Conservation (phyloP, 495 filamentous ascomycete genomes). For the Penicillium flavigenum region DNA sequence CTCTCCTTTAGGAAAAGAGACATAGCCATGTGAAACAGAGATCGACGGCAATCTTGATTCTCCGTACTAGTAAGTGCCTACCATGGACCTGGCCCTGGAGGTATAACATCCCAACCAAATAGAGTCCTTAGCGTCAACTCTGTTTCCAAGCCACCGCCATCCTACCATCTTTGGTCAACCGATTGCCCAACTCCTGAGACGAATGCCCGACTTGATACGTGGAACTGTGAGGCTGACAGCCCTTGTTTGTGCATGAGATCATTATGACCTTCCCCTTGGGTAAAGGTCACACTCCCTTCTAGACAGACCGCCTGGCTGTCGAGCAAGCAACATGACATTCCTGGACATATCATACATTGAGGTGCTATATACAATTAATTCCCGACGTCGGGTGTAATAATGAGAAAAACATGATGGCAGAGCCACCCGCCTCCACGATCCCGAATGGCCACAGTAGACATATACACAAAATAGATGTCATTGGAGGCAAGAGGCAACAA, state of each 20-base stretch:
- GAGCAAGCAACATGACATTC: background rate
- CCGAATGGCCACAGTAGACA: background rate
- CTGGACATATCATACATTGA: background rate
- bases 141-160: constrained; percentile 20
- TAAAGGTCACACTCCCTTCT: background rate
- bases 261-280: constrained; percentile 16
- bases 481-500: constrained; percentile 9
- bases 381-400: constrained; percentile 14
- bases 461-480: constrained; percentile 24
- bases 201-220: constrained; percentile 1
- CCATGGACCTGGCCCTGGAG: background rate
- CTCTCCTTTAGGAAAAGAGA: too few relatives aligned
- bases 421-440: constrained; percentile 13
- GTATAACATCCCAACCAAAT: constrained; percentile 4
- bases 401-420: constrained; percentile 29
- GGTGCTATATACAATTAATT: background rate
- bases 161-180: background rate
- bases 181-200: too few relatives aligned
- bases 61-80: background rate
- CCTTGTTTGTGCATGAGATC: constrained; percentile 18
- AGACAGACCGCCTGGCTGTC: background rate
- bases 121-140: constrained; percentile 28
- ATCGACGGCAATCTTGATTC: constrained; percentile 1
- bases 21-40: background rate
- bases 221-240: constrained; percentile 18